Conservation (phyloP, 2,329 filamentous ascomycete species). For the Fusarium drepaniforme region DNA sequence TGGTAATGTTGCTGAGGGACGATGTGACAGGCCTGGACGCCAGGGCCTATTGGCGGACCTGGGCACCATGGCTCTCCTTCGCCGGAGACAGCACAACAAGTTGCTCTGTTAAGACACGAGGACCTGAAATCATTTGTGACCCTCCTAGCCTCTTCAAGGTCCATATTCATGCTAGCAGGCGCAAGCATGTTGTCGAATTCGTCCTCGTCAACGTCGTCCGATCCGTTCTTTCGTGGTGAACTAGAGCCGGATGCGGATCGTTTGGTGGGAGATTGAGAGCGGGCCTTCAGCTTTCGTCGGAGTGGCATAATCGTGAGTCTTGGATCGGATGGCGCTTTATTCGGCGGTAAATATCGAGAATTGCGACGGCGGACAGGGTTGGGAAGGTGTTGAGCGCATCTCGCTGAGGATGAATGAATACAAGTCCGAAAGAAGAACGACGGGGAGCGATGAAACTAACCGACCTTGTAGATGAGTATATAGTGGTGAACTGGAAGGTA, state of each 20-base stretch:
- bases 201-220: not conserved
- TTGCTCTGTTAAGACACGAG: slow-evolving; percentile 5
- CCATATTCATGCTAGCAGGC: slow-evolving; percentile 6
- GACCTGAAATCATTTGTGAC: not conserved
- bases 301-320: not conserved
- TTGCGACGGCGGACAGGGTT: not conserved
- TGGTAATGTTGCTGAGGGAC: too few relatives aligned
- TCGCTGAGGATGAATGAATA: not conserved
- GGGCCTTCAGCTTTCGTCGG: not conserved
- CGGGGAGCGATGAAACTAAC: too few relatives aligned
- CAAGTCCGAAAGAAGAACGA: not conserved
- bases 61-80: too few relatives aligned
- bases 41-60: too few relatives aligned
- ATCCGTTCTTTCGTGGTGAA: not conserved
- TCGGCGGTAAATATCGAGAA: not conserved
- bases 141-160: not conserved
- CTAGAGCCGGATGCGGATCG: slow-evolving; percentile 9
- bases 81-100: too few relatives aligned
- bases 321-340: not conserved
- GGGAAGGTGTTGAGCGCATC: slow-evolving; percentile 13
- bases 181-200: slow-evolving; percentile 7
- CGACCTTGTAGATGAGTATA: slow-evolving; percentile 6
- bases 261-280: slow-evolving; percentile 5
- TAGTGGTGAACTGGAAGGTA: not conserved
- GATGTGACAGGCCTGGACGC: too few relatives aligned